Conservation (phyloP, 2,329 filamentous ascomycete genomes). For the Madurella fahalii region DNA sequence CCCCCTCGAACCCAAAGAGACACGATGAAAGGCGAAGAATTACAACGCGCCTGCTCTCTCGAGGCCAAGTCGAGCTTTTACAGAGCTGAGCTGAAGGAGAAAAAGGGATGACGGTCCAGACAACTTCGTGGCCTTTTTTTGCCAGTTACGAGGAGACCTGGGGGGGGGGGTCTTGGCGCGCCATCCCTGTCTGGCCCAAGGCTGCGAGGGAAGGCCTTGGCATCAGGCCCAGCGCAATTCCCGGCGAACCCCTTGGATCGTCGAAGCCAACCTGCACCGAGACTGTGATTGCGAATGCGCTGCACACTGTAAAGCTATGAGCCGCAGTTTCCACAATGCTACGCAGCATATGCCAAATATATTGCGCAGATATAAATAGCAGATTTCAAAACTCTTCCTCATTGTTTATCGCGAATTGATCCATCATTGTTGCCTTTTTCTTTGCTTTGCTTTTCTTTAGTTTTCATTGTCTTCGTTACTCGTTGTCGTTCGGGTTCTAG, state of each 20-base stretch:
- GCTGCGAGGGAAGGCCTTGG: neutral
- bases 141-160: conserved; percentile 9
- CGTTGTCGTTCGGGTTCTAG: too few relatives aligned
- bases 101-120: conserved; percentile 23
- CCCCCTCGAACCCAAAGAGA: conserved; percentile 15
- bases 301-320: neutral
- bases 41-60: conserved; percentile 17
- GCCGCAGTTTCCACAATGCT: neutral
- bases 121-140: conserved; percentile 28
- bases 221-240: neutral
- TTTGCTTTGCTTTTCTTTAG: too few relatives aligned
- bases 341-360: neutral
- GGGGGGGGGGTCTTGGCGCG: conserved; percentile 16
- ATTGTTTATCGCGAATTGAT: too few relatives aligned
- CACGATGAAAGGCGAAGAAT: conserved; percentile 18
- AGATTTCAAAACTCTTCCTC: too few relatives aligned
- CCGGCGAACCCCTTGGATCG: neutral
- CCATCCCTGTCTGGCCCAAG: conserved; percentile 5
- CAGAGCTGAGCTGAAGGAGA: conserved; percentile 24
- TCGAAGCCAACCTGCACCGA: conserved; percentile 1
- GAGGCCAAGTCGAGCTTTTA: conserved; percentile 20
- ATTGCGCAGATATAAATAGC: too few relatives aligned
- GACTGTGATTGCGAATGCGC: conserved; percentile 1
- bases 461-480: too few relatives aligned
- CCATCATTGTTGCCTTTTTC: too few relatives aligned